A percentile compares a stretch with the other conserved stretches of the same genome.
Conservation (phyloP, 2,329 filamentous ascomycete genomes). For the Eutypa lata region DNA sequence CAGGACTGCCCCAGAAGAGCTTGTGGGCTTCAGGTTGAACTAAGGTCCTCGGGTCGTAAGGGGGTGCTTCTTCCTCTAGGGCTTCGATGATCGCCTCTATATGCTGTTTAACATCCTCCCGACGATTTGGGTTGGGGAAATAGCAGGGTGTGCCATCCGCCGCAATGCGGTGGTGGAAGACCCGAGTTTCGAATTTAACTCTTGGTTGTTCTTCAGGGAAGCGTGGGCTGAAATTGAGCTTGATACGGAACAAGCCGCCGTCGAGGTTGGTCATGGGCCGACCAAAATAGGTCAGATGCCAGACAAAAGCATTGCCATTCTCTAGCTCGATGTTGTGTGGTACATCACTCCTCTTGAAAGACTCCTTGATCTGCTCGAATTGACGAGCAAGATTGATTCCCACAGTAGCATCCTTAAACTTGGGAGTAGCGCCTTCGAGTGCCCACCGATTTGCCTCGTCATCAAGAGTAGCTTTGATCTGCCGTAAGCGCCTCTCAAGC, state of each 20-base stretch:
- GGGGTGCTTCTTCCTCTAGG: constrained; percentile 83
- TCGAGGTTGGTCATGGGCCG: constrained; percentile 91
- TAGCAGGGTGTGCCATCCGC: constrained; percentile 82
- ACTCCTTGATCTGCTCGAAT: constrained; percentile 75
- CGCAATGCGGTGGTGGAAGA: constrained; percentile 88
- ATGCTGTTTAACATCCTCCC: constrained; percentile 77
- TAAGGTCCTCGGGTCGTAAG: constrained; percentile 84
- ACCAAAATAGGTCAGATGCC: constrained; percentile 86
- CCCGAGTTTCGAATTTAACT: constrained; percentile 71
- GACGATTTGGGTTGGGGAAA: constrained; percentile 54
- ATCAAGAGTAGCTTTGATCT: constrained; percentile 68
- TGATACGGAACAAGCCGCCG: constrained; percentile 82
- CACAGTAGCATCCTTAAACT: constrained; percentile 67
- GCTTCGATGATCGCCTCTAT: constrained; percentile 78
- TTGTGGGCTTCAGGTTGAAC: constrained; percentile 84
- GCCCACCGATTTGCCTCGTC: constrained; percentile 72
- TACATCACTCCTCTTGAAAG: constrained; percentile 67
- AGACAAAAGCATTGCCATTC: constrained; percentile 83
- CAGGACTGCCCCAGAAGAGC: constrained; percentile 78
- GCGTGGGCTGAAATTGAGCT: constrained; percentile 72
- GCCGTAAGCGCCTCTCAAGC: constrained; percentile 65
- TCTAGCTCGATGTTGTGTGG: constrained; percentile 75
- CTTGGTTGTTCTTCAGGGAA: constrained; percentile 90
- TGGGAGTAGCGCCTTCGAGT: constrained; percentile 60
- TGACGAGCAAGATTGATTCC: constrained; percentile 81